A percentile compares a stretch with the other conserved stretches of the same genome.
phyloP scores from a whole-genome alignment of 192 early-diverging fungal species.

The Pilaira anomala region DNA sequence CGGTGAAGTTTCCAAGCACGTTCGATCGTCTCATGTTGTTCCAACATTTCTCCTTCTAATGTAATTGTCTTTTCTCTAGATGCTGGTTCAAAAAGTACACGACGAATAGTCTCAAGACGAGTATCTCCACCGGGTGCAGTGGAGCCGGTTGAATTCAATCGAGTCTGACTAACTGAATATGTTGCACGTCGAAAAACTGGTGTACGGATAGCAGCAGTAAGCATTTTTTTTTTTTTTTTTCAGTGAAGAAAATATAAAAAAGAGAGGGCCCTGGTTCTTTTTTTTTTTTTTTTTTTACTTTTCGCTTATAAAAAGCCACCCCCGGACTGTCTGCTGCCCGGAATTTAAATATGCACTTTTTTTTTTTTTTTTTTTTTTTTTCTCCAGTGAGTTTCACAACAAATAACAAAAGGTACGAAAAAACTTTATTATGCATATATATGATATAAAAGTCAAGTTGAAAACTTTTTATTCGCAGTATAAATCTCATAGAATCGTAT shows the following conservation, averaged over 20 bases:
- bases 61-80: conserved; percentile 33
- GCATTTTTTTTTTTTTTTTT: conserved; percentile 11
- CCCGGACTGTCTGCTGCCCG: no score
- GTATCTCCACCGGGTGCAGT: conserved; percentile 46
- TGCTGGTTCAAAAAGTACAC: conserved; percentile 63
- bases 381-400: no score
- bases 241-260: background rate
- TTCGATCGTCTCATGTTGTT: conserved; percentile 69
- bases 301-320: no score
- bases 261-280: background rate
- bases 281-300: no score
- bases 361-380: no score
- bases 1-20: conserved; percentile 63
- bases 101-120: conserved; percentile 68
- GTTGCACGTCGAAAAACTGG: conserved; percentile 4
- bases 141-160: conserved; percentile 8
- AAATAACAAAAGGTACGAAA: no score
- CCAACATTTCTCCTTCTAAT: conserved; percentile 53
- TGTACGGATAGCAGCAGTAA: conserved; percentile 10
- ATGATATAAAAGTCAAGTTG: no score
- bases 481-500: no score
- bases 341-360: no score
- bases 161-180: background rate
- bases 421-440: no score
- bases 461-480: no score